Base-by-base conservation (phyloP, 1,284 basidiomycete species). In the Schizopora paradoxa region DNA sequence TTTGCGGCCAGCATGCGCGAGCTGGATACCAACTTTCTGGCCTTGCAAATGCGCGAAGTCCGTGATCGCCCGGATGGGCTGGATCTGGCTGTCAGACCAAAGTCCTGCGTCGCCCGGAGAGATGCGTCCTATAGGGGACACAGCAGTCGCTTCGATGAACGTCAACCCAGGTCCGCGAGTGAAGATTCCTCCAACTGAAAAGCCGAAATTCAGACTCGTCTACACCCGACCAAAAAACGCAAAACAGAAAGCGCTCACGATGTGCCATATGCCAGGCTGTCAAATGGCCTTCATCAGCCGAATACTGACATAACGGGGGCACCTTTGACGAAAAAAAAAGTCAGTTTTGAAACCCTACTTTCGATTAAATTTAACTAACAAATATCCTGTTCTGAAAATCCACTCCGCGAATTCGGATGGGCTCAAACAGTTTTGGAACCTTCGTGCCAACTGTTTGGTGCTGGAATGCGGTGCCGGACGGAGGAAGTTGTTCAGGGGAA, bases 271-370 rank as follows among this genome's bases (percentile, higher is more conserved):
- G 77, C 67, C 67, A 74, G 51, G 74, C 67, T 2, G 73, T 72
- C 28, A 68, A 56, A 47, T 71, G 62, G 7, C 83, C 77, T 54
- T 80, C 59, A 27, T 82, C 67, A 2, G 77, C 66, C 2, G 78
- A 82, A 62, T 86, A 86, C 58, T 77, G 75, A 58, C 79, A 81
- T 58, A 83, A 65, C 2, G 79, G 79, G 4, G 73, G 69, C 16
- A 56, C 27, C 52, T 55, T 22, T n/a, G 6, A 21, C 8, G 7
- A 22, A 18, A 10, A 2, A 2, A 16, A 22, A 18, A 6, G 5
- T 43, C 5, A 26, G 18, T 7, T 13, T 6, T n/a, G n/a, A n/a
- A n/a, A n/a, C n/a, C n/a, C n/a, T n/a, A n/a, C n/a, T n/a, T n/a
- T n/a, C n/a, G n/a, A n/a, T n/a, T n/a, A n/a, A n/a, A n/a, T n/a